Evolutionary conservation across 805 yeast genomes (phyloP).

Genomic region (Candida hispaniensis): DNA sequence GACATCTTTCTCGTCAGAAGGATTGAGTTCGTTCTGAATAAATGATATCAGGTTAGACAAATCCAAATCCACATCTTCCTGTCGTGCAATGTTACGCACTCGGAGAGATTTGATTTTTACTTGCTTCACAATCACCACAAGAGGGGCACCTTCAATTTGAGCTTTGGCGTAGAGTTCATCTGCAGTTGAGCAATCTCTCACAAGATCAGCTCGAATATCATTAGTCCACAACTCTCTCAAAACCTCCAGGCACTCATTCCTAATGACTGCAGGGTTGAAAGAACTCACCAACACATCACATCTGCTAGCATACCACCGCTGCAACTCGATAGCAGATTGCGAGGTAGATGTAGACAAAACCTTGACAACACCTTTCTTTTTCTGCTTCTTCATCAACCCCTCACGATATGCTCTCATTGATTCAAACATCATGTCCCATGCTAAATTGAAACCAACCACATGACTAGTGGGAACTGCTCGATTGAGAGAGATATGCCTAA

Average conservation of each 20-base stretch:
- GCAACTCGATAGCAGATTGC: constrained; percentile 7
- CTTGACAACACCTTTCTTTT: constrained; percentile 22
- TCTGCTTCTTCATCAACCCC: constrained; percentile 17
- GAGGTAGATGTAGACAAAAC: constrained; percentile 8
- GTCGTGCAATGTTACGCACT: constrained; percentile 50
- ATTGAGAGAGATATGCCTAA: constrained; percentile 46
- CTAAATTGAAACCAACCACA: constrained; percentile 82
- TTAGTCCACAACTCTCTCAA: constrained; percentile 58
- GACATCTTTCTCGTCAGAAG: constrained; percentile 19
- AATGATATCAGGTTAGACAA: constrained; percentile 50
- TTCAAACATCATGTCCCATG: constrained; percentile 54
- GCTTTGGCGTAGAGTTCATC: constrained; percentile 65
- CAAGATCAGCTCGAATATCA: constrained; percentile 70
- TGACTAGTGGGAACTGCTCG: constrained; percentile 32
- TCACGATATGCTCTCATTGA: constrained; percentile 33
- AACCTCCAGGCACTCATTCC: constrained; percentile 52
- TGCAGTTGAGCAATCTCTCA: constrained; percentile 28
- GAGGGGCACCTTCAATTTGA: constrained; percentile 55
- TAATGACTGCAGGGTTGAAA: constrained; percentile 45
- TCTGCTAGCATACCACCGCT: constrained; percentile 43
- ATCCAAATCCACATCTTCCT: constrained; percentile 62
- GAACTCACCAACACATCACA: constrained; percentile 78
- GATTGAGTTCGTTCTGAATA: constrained; percentile 30
- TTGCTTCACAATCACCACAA: constrained; percentile 72
- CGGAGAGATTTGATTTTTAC: constrained; percentile 66